Conservation (phyloP, 1,284 basidiomycete species). For the Leccinum griseonigrum region DNA sequence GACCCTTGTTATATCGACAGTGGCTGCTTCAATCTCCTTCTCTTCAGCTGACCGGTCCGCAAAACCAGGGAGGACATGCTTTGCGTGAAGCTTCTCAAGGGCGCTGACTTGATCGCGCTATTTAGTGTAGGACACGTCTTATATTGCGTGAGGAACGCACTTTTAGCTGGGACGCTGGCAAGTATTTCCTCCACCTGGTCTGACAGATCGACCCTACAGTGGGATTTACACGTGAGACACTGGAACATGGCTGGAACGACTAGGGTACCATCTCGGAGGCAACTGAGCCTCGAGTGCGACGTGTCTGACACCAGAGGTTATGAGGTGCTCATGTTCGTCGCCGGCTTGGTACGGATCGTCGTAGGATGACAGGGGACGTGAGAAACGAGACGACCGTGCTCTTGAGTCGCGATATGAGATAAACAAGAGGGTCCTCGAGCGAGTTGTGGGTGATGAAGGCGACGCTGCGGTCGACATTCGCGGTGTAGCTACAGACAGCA, state of each 20-base stretch:
- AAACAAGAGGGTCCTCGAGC: conserved; percentile 91
- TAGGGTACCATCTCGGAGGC: conserved; percentile 67
- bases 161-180: conserved; percentile 68
- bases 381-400: conserved; percentile 48
- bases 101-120: conserved; percentile 53
- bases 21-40: conserved; percentile 86
- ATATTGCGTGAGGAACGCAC: conserved; percentile 47
- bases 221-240: conserved; percentile 14
- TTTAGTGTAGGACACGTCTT: conserved; percentile 12
- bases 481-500: conserved; percentile 5
- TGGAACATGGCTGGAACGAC: neutral
- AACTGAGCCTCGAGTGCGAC: conserved; percentile 58
- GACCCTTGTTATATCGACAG: conserved; percentile 86
- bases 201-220: conserved; percentile 81
- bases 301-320: conserved; percentile 45
- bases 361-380: conserved; percentile 37
- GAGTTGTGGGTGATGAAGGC: conserved; percentile 53
- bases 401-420: conserved; percentile 91
- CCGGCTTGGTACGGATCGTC: conserved; percentile 43
- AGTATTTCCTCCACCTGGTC: conserved; percentile 87
- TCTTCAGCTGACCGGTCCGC: conserved; percentile 93
- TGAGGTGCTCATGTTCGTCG: conserved; percentile 75
- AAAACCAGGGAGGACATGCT: conserved; percentile 94
- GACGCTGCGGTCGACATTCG: conserved; percentile 34
- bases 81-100: conserved; percentile 93